Base-by-base conservation (phyloP, 2,329 filamentous ascomycete species). In the Aspergillus alliaceus region DNA sequence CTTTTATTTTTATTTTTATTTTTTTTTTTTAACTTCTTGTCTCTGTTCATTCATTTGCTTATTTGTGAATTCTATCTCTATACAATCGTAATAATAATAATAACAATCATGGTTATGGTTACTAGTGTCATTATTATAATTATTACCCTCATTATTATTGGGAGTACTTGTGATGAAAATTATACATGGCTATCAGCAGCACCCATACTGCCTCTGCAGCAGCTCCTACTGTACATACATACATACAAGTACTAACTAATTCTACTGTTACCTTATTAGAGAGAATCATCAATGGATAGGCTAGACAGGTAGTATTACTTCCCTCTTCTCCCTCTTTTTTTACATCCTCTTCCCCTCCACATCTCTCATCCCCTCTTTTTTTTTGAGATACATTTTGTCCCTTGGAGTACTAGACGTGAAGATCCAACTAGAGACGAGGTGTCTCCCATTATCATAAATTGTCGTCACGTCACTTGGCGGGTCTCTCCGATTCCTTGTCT, bases 401-500 rank as follows among this genome's bases (percentile, higher is more conserved):
- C 11, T 44, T 18, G 20, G 24, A 15, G 40, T 29, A 27, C 40
- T n/a, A 27, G 14, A 44, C n/a, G 40, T 29, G 24, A 44, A n/a
- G 15, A n/a, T 25, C 40, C 24, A 25, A 27, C 24, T n/a, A 27
- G 14, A 15, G 24, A 44, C 40, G 24, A 6, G 24, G 40, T 44
- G 40, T 29, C 27, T 44, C 27, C 22, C 44, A 31, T 48, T 46
- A 27, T 24, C 32, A 42, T 42, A 27, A 51, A 18, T 39, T 22
- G 34, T 44, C 29, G 53, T 50, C 44, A 55, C 42, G 44, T 59
- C 59, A 54, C 59, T 63, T n/a, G 46, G 58, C 52, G 49, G 60
- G 27, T 51, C 39, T 32, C 54, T 58, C 60, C 54, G 52, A 57
- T 57, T 62, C 58, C 61, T 60, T 62, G 58, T 60, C 50, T 51